Percentiles rank a stretch among this genome's conserved stretches.
These are phyloP conservation scores for Lyophyllum shimeji DNA, from an alignment of 768 basidiomycete genomes.

Conservation along the genomic window DNA sequence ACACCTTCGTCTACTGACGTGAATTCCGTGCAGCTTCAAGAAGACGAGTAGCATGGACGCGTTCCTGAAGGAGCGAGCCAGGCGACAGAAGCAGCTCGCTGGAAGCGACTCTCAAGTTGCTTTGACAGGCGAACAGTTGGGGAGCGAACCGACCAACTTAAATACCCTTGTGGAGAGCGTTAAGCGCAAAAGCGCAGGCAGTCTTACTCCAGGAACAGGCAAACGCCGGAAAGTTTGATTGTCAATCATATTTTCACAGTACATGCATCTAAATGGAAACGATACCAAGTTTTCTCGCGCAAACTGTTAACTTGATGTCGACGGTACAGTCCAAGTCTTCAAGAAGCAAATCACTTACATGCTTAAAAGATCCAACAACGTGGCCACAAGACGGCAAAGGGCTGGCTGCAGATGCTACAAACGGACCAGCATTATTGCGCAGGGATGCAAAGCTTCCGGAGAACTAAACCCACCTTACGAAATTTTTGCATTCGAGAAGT, in stretches of 20 bases:
- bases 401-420: neutral
- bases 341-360: no score
- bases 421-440: neutral
- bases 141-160: constrained; percentile 37
- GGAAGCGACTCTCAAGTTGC: constrained; percentile 15
- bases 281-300: neutral
- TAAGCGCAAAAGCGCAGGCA: constrained; percentile 67
- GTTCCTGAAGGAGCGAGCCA: constrained; percentile 81
- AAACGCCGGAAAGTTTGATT: constrained; percentile 41
- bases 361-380: no score
- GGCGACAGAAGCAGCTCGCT: constrained; percentile 46
- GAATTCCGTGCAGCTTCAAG: constrained; percentile 63
- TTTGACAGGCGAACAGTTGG: constrained; percentile 7
- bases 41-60: constrained; percentile 90
- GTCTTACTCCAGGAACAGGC: constrained; percentile 26
- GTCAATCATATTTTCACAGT: neutral
- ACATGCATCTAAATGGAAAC: neutral
- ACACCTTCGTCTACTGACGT: constrained; percentile 1
- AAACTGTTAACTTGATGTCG: neutral
- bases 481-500: constrained; percentile 91
- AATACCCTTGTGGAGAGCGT: constrained; percentile 80
- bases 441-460: neutral
- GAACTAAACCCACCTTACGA: constrained; percentile 41
- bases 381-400: neutral
- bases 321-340: neutral